phyloP scores from a whole-genome alignment of 176 grass and related monocot genomes.

The Alloteropsis semialata region DNA sequence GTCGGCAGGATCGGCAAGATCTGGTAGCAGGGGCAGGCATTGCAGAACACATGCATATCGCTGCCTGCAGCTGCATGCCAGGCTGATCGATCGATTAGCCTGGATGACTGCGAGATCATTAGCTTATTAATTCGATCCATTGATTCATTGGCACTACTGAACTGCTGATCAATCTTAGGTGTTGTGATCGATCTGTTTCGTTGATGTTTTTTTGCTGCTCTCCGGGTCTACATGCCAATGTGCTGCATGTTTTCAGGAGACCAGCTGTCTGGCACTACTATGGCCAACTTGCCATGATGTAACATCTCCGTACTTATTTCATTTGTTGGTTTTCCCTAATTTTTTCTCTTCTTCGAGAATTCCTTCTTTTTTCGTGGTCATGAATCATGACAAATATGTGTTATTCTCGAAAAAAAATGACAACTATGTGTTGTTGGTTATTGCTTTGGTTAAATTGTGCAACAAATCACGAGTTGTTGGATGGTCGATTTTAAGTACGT shows the following conservation, averaged over 20 bases:
- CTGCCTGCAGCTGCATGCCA: background rate
- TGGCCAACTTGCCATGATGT: constrained; percentile 33
- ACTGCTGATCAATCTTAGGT: constrained; percentile 8
- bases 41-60: background rate
- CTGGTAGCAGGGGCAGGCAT: constrained; percentile 23
- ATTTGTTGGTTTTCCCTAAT: background rate
- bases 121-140: background rate
- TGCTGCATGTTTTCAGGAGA: constrained; percentile 35
- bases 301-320: constrained; percentile 21
- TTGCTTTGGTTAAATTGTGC: background rate
- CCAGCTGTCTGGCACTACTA: background rate
- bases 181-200: background rate
- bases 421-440: background rate
- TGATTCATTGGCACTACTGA: background rate
- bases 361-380: background rate
- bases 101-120: background rate
- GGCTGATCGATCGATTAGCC: background rate
- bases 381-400: background rate
- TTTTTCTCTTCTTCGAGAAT: background rate
- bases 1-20: constrained; percentile 33
- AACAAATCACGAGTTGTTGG: background rate
- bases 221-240: constrained; percentile 10
- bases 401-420: too few species aligned
- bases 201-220: constrained; percentile 15
- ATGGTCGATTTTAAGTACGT: background rate